Conservation (phyloP, 352 stramenopile species). For the Phytophthora syringae region DNA sequence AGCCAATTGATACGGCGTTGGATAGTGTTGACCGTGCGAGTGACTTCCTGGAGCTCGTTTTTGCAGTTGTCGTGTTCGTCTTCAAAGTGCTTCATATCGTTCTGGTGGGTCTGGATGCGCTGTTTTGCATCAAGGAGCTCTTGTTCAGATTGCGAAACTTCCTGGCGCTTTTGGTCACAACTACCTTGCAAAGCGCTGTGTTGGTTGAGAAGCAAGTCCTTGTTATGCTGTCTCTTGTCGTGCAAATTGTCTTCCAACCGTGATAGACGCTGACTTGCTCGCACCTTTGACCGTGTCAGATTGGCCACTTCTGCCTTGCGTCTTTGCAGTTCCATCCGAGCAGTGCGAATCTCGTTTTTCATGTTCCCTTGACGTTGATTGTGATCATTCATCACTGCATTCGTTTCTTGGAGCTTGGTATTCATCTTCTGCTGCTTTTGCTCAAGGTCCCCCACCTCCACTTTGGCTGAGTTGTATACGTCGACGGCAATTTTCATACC, state of each 20-base stretch:
- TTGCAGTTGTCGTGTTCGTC: too few relatives aligned
- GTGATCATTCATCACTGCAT: conserved; percentile 42
- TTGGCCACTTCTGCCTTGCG: conserved; percentile 76
- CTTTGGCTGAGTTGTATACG: conserved; percentile 54
- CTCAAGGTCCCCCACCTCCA: conserved; percentile 55
- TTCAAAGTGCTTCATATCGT: too few relatives aligned
- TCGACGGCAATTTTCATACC: conserved; percentile 43
- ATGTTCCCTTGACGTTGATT: conserved; percentile 55
- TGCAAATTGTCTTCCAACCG: conserved; percentile 61
- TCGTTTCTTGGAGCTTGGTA: conserved; percentile 60
- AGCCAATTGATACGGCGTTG: conserved; percentile 58
- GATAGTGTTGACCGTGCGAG: conserved; percentile 49
- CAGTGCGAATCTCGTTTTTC: conserved; percentile 70
- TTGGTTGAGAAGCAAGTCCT: conserved; percentile 59
- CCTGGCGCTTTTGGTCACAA: too few relatives aligned
- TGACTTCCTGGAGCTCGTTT: conserved; percentile 63
- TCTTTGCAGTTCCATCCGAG: conserved; percentile 60
- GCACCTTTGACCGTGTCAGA: conserved; percentile 55
- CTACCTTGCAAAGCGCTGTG: conserved; percentile 63
- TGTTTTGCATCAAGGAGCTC: too few relatives aligned
- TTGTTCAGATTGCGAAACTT: too few relatives aligned
- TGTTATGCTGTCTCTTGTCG: conserved; percentile 56
- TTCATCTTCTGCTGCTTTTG: conserved; percentile 72
- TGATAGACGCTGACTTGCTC: conserved; percentile 51
- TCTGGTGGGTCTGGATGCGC: too few relatives aligned